These are phyloP conservation scores for Lagenaria siceraria DNA, from an alignment of 306 rosid species.

Conservation along the genomic window DNA sequence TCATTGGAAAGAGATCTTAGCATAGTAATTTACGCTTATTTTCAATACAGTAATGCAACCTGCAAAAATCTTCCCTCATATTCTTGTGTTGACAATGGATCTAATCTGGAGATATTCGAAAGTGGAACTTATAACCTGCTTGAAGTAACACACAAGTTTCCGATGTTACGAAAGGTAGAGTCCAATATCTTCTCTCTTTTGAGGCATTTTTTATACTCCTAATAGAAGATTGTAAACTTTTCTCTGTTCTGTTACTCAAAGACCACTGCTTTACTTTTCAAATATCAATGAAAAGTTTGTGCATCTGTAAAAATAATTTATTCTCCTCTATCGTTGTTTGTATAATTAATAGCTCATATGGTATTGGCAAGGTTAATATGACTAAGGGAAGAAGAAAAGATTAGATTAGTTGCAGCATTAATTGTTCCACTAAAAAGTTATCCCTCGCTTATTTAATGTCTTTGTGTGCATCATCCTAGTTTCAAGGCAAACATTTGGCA, in stretches of 20 bases:
- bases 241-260: neutral
- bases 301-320: neutral
- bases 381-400: neutral
- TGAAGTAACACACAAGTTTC: constrained; percentile 63
- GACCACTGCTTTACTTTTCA: neutral
- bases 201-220: neutral
- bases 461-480: constrained; percentile 31
- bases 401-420: neutral
- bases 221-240: neutral
- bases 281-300: neutral
- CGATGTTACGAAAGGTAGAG: constrained; percentile 43
- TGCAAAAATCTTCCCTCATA: constrained; percentile 37
- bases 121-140: constrained; percentile 60
- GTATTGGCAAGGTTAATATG: neutral
- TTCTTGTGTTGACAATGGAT: constrained; percentile 20
- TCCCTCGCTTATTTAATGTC: neutral
- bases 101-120: constrained; percentile 28
- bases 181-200: constrained; percentile 1
- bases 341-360: constrained; percentile 2
- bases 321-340: constrained; percentile 5
- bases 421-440: neutral
- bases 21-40: constrained; percentile 32
- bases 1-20: constrained; percentile 22
- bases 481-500: constrained; percentile 20
- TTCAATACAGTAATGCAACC: constrained; percentile 34